phyloP scores from a whole-genome alignment of 2,329 filamentous ascomycete species.

The Colletotrichum sojae region DNA sequence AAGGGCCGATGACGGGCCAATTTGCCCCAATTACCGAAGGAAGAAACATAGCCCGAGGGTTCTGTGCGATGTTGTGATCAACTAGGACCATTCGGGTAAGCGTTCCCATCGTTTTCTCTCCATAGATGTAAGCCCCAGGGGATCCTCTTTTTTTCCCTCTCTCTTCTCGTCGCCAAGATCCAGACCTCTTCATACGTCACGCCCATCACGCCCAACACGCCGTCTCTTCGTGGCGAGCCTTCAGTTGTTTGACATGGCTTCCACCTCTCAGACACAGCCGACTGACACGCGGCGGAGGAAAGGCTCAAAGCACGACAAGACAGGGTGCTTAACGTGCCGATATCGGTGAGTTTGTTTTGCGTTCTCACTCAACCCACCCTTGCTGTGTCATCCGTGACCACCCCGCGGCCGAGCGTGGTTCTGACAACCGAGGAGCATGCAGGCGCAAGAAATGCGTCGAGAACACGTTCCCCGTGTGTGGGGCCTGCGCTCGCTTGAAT shows the following conservation, averaged over 20 bases:
- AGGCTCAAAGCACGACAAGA: constrained; percentile 41
- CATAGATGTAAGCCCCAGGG: constrained; percentile 1
- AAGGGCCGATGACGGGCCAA: constrained; percentile 13
- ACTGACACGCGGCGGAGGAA: constrained; percentile 34
- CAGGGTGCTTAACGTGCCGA: constrained; percentile 41
- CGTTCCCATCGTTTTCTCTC: not conserved
- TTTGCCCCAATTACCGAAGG: not conserved
- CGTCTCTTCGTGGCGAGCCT: not conserved
- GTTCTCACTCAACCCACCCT: not conserved
- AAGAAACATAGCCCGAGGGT: constrained; percentile 11
- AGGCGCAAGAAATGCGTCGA: constrained; percentile 42
- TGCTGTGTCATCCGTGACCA: not conserved
- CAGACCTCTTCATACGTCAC: constrained; percentile 12
- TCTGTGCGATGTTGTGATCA: not conserved
- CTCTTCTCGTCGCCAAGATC: constrained; percentile 21
- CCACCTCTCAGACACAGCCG: not conserved
- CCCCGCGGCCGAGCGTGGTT: not conserved
- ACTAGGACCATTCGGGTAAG: constrained; percentile 23
- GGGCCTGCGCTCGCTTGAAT: constrained; percentile 39
- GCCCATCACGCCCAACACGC: constrained; percentile 34
- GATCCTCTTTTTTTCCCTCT: constrained; percentile 33
- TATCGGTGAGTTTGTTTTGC: constrained; percentile 34
- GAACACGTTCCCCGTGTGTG: constrained; percentile 39
- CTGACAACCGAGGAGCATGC: constrained; percentile 6
- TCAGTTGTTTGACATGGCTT: not conserved